Percentiles rank a stretch among this genome's conserved stretches.
Conservation (phyloP, 1,284 basidiomycete species). For the Ceratobasidium sp. region DNA sequence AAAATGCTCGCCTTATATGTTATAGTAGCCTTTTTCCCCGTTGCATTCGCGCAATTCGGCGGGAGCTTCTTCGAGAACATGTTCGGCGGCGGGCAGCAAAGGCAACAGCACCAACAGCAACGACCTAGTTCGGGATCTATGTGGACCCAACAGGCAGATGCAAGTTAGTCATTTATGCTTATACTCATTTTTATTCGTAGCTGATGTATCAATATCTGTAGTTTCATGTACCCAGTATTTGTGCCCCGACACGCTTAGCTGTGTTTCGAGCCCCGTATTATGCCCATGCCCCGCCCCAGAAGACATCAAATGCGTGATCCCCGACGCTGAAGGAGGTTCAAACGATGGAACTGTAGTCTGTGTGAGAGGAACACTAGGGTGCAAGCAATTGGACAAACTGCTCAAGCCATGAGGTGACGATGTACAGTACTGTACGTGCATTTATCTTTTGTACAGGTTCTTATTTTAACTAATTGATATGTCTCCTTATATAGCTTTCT, state of each 20-base stretch:
- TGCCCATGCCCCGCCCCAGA: constrained; percentile 49
- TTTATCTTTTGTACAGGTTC: neutral
- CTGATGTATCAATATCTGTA: neutral
- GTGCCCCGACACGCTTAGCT: constrained; percentile 48
- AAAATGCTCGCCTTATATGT: constrained; percentile 32
- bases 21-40: constrained; percentile 36
- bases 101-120: constrained; percentile 45
- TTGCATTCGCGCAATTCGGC: constrained; percentile 47
- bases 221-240: constrained; percentile 47
- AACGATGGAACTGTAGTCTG: constrained; percentile 49
- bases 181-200: neutral
- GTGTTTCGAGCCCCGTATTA: constrained; percentile 44
- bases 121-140: constrained; percentile 29
- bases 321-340: constrained; percentile 42
- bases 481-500: no score
- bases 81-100: constrained; percentile 32
- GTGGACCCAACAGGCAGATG: constrained; percentile 48
- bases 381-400: constrained; percentile 43
- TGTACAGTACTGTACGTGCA: constrained; percentile 14
- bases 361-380: constrained; percentile 46
- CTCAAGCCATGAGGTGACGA: constrained; percentile 36
- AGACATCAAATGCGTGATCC: constrained; percentile 49
- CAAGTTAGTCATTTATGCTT: constrained; percentile 25
- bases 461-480: no score
- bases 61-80: constrained; percentile 47